Base-by-base conservation (phyloP, 192 early-diverging fungal genomes). In the Coemansia sp. region DNA sequence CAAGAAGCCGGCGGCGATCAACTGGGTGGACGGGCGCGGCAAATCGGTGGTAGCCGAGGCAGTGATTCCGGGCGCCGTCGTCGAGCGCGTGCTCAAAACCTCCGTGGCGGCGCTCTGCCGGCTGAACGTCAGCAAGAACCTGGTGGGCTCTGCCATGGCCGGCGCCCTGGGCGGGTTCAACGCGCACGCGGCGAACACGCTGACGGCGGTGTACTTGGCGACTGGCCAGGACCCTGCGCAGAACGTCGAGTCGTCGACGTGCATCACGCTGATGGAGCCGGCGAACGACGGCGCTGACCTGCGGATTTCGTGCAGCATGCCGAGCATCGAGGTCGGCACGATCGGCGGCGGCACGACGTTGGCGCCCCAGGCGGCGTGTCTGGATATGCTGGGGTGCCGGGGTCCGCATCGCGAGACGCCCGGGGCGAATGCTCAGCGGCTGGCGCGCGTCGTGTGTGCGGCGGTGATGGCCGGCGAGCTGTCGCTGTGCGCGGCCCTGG, bases 11-110 rank as follows among this genome's bases (percentile, higher is more conserved):
- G 92, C 93, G 1, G 92, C 93, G 17, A 92, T 96, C 67, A 96
- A 95, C 84, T 96, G 94, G 94, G 92, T 96, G 66, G 93, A 95
- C 51, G 94, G 94, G 13, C 92, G 94, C 58, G 94, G 94, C 46
- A 96, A 96, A 60, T 94, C 92, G 11, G 89, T 94, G 0, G 91
- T 92, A 1, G 80, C 91, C 19, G 92, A 94, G 64, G 89, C 91
- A 5, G 71, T 93, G 1, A 90, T 96, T 45, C 87, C 92, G 6
- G 88, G 88, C 43, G 73, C 80, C 18, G 74, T 91, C 19, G 93
- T 96, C 15, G 73, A 83, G 57, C 82, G 81, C 41, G 91, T 93
- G 7, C 80, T 96, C 42, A 96, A 96, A 81, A 94, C 94, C 1
- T 87, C 89, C 0, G 91, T 94, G 0, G 64, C 66, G 39, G 87